These are phyloP conservation scores for Elaeis oleifera DNA, from an alignment of 202 grass and related monocot species.

Conservation along the genomic window DNA sequence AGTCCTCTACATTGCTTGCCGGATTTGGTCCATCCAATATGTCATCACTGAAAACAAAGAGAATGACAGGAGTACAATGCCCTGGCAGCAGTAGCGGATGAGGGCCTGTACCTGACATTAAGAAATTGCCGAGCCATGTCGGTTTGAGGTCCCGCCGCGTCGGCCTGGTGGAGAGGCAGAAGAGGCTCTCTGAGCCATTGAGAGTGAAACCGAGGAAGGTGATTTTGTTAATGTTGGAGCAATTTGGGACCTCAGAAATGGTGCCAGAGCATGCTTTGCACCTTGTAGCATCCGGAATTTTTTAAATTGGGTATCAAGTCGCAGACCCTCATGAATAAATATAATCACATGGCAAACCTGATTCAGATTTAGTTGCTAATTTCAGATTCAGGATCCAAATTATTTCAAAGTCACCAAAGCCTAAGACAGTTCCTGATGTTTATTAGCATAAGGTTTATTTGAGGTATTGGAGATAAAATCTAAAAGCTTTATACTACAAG, in stretches of 20 bases:
- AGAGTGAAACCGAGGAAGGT: slow-evolving; percentile 26
- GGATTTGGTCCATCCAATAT: slow-evolving; percentile 37
- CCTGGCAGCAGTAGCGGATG: slow-evolving; percentile 44
- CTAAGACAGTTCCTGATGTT: too few species aligned
- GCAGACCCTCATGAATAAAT: slow-evolving; percentile 79
- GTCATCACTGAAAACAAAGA: slow-evolving; percentile 84
- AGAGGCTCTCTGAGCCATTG: slow-evolving; percentile 31
- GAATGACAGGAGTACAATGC: slow-evolving; percentile 72
- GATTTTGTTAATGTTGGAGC: slow-evolving; percentile 35
- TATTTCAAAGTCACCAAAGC: too few species aligned
- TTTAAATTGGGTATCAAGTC: slow-evolving; percentile 59
- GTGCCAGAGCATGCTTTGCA: slow-evolving; percentile 71
- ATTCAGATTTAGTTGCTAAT: background rate
- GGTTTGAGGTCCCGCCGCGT: slow-evolving; percentile 34
- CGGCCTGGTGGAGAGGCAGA: slow-evolving; percentile 47
- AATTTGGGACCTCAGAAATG: slow-evolving; percentile 49
- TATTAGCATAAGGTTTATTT: too few species aligned
- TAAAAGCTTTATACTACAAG: too few species aligned
- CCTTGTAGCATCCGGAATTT: slow-evolving; percentile 70
- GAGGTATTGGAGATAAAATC: too few species aligned
- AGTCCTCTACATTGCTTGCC: slow-evolving; percentile 45
- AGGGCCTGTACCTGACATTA: slow-evolving; percentile 57
- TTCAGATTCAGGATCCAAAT: slow-evolving; percentile 9
- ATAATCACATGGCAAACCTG: slow-evolving; percentile 89
- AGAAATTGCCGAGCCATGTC: slow-evolving; percentile 47